A percentile compares a stretch with the other conserved stretches of the same genome.
These are phyloP conservation scores for Alternaria sp. DNA, from an alignment of 2,329 filamentous ascomycete species.

Conservation along the genomic window DNA sequence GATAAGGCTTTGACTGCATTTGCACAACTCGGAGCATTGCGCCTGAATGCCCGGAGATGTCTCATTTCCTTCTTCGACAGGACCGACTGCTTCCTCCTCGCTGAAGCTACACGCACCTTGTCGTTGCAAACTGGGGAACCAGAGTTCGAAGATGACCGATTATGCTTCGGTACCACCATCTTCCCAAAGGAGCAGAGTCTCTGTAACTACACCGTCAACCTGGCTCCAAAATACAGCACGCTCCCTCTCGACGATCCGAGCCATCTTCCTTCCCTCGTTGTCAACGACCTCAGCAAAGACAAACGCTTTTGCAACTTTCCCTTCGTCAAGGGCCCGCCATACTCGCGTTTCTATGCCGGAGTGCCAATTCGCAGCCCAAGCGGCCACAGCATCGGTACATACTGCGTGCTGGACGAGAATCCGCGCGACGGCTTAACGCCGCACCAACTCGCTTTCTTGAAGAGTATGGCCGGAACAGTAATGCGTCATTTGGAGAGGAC, in stretches of 20 bases:
- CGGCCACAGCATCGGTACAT: constrained; percentile 67
- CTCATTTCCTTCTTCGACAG: constrained; percentile 53
- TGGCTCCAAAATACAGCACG: constrained; percentile 28
- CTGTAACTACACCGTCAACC: constrained; percentile 47
- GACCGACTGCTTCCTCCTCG: constrained; percentile 49
- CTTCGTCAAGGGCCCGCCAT: constrained; percentile 45
- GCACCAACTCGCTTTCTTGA: constrained; percentile 63
- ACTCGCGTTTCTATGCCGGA: constrained; percentile 62
- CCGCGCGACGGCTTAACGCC: constrained; percentile 61
- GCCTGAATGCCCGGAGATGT: constrained; percentile 48
- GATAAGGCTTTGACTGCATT: constrained; percentile 51
- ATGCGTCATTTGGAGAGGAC: constrained; percentile 69
- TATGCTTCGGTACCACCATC: constrained; percentile 47
- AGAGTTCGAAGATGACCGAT: constrained; percentile 37
- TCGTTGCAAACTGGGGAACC: constrained; percentile 42
- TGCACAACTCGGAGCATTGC: constrained; percentile 51
- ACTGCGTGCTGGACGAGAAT: constrained; percentile 67
- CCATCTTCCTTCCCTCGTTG: constrained; percentile 41
- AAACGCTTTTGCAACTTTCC: constrained; percentile 52
- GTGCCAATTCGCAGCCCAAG: constrained; percentile 68
- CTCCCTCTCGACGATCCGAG: constrained; percentile 28
- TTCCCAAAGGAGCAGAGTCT: constrained; percentile 48
- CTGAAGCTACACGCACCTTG: constrained; percentile 46
- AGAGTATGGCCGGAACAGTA: constrained; percentile 63
- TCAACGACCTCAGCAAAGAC: constrained; percentile 46